Evolutionary conservation across 2,329 filamentous ascomycete species (phyloP), one percentile per base, ranked within the genome.

Genomic region (Plenodomus biglobosus): DNA sequence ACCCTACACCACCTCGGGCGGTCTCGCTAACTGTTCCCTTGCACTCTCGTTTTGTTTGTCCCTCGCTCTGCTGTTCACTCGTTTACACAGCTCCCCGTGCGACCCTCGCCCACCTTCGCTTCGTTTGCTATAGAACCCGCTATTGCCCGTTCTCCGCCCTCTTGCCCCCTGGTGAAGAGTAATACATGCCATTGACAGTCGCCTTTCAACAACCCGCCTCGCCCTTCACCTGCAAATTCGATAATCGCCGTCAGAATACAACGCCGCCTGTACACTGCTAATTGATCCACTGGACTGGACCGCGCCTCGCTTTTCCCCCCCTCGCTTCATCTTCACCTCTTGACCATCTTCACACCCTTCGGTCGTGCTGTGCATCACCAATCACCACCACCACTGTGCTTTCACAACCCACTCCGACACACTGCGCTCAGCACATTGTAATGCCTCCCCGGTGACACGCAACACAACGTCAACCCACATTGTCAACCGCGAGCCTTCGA

Each of bases 41-140:
- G 53, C 55, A 42, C 48, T 55, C 48, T 62, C 65, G 61, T 54
- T 58, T 68, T n/a, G n/a, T n/a, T 62, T 59, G 54, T 43, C 46
- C 40, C 58, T 52, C 58, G 51, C 27, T 32, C 52, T 65, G 62
- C 59, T 66, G 62, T 63, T 67, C 66, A 61, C 59, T 68, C 65
- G 62, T 61, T 68, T 62, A 48, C 57, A 58, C 64, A 66, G 55
- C 65, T 53, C 50, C 35, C 35, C 35, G 18, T 20, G 3, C 35
- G 19, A 8, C 8, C 18, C 18, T 16, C 35, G 53, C 46, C 48
- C 48, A 44, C 40, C 40, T 55, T 56, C 40, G 19, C 44, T 44
- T 47, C 35, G 18, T 38, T 44, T 16, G 24, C 39, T 16, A 27
- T 39, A 42, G 34, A 40, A 21, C 45, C 42, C 24, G 41, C 34